Base-by-base conservation (phyloP, 441 rosid species). In the Gossypium schwendimanii region DNA sequence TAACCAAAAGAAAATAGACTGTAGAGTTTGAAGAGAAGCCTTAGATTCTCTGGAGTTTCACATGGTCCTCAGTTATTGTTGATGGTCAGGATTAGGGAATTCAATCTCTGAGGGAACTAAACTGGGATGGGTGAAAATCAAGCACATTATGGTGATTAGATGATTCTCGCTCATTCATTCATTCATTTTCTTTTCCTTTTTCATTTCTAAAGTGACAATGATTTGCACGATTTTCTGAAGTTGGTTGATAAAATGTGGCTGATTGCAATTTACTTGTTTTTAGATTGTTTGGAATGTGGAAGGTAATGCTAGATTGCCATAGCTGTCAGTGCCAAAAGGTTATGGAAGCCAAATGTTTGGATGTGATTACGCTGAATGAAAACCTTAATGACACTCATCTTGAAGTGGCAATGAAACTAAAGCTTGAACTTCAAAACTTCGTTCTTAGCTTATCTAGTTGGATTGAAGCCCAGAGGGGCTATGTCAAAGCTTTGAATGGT, bases 271-370 rank as follows among this genome's bases (percentile, higher is more conserved):
- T 26, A 26, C 6, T 78, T 60, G 58, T 59, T 47, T 41, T 41
- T 73, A 88, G 93, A 77, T 76, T 80, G 44, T 72, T 75, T 39
- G 76, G 61, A 76, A 88, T 87, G 93, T 87, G 89, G 90, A 83
- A 68, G 68, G 69, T 77, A 24, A 87, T 86, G 93, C 72, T 75
- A 64, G 89, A 84, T 66, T 85, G 88, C 73, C 87, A 88, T 65
- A 72, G 77, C 59, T 11, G 63, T 24, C 89, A 85, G 74, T 70
- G n/a, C 17, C 70, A 39, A 49, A 75, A 73, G 24, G 65, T 86
- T 21, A 53, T 71, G 33, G 83, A 77, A 50, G 84, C 82, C 44
- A 80, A 80, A 82, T 78, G 45, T 75, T 55, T 84, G 53, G 84
- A 84, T 31, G 69, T 69, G 15, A 63, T 86, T 71, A 31, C 60